Conservation (phyloP, 768 basidiomycete genomes). For the Russula ochroleuca region DNA sequence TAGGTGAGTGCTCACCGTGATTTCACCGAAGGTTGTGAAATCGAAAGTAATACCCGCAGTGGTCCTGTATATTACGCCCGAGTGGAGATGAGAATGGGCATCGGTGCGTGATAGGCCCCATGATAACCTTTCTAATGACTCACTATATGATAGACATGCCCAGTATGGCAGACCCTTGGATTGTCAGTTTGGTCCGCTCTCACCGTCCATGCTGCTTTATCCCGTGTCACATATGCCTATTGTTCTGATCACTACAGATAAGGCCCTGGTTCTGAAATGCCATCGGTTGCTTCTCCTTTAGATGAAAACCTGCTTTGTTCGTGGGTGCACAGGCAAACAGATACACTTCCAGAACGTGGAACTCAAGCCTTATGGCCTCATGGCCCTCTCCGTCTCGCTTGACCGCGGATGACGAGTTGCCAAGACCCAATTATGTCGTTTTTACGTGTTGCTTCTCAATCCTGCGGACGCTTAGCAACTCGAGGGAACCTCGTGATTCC, state of each 20-base stretch:
- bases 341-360: neutral
- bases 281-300: neutral
- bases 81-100: neutral
- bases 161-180: neutral
- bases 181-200: neutral
- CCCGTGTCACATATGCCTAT: neutral
- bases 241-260: neutral
- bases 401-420: neutral
- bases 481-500: neutral
- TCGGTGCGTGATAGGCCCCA: constrained; percentile 1
- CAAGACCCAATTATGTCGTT: neutral
- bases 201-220: neutral
- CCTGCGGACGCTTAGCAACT: neutral
- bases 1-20: neutral
- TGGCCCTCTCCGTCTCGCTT: neutral
- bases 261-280: neutral
- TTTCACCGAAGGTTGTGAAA: neutral
- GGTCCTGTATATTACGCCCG: neutral
- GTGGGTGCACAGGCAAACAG: neutral
- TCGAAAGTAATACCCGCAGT: neutral
- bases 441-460: neutral
- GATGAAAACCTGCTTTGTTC: neutral
- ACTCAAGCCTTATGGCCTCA: neutral
- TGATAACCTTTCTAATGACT: neutral
- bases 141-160: neutral